These are phyloP conservation scores for Aspergillus sp. DNA, from an alignment of 2,329 filamentous ascomycete species.

Conservation along the genomic window DNA sequence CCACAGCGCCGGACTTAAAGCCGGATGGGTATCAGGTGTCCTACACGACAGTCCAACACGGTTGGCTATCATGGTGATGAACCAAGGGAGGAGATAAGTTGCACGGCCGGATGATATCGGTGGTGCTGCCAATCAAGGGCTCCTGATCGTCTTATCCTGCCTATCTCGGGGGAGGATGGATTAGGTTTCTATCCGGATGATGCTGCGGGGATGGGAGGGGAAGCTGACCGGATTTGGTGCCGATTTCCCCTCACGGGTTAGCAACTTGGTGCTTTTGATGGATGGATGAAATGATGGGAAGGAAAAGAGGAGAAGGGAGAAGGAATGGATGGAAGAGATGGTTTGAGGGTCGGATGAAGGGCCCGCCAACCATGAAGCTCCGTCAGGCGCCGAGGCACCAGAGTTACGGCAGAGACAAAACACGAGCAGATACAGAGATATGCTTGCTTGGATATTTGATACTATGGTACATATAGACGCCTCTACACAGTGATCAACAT, in stretches of 20 bases:
- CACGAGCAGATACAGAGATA: conserved; percentile 2
- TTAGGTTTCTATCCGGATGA: background rate
- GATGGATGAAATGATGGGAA: background rate
- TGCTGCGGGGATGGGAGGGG: background rate
- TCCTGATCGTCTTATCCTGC: background rate
- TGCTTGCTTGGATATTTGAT: background rate
- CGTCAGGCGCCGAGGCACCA: background rate
- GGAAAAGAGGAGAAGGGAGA: background rate
- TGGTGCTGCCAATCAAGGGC: conserved; percentile 5
- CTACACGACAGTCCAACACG: background rate
- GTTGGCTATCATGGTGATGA: background rate
- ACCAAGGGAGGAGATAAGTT: background rate
- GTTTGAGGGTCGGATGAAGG: background rate
- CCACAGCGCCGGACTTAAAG: background rate
- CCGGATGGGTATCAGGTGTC: background rate
- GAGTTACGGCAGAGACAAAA: background rate
- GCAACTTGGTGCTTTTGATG: too few species aligned
- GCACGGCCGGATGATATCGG: background rate
- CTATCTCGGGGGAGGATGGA: background rate
- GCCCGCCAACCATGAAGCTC: background rate
- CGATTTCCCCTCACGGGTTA: background rate
- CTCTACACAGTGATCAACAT: conserved; percentile 78
- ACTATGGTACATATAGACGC: conserved; percentile 2
- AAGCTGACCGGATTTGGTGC: background rate
- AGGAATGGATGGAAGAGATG: background rate